Evolutionary conservation across 805 yeast genomes (phyloP), one percentile per base, ranked within the genome.

Genomic region (Gaillardinia entomophila): DNA sequence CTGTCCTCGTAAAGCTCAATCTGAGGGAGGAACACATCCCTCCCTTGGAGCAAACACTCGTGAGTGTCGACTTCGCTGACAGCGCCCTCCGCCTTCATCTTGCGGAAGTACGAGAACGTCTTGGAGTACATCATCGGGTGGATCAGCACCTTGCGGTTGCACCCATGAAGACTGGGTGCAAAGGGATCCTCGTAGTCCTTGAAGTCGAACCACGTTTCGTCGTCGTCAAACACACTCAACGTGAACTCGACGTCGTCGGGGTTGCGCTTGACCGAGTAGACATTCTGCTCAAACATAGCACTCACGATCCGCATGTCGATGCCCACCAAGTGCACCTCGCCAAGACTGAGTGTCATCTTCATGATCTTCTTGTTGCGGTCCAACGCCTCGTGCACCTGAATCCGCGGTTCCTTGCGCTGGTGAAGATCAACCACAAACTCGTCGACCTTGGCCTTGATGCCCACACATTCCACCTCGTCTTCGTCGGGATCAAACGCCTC

Each of bases 61-160:
- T 58, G 68, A 14, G 55, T 57, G 6, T 45, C 36, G 20, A 53
- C 66, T 12, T 38, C 37, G 1, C 57, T 57, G 29, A 54, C 52
- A 7, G 36, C 24, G 7, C 48, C 45, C 7, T 35, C 36, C 7
- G 27, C 43, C 6, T 34, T 68, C 2, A 86, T 77, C 40, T 81
- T 77, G 30, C 90, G 68, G 39, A 73, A 60, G 51, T 85, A 89
- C 3, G 80, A 65, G 49, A 88, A 80, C 27, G 75, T 62, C 4
- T 90, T 84, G 0, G 94, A 67, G 53, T 62, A 77, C 44, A 85
- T 46, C 40, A 88, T 56, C 2, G 95, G 90, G 27, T 61, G 48
- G 2, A 81, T 71, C 11, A 57, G 61, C 29, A 86, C 64, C 10
- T 45, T 27, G 37, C 79, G 63, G 3, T 55, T 46, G 31, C 54